Percentiles rank a stretch among this genome's conserved stretches.
Conservation (phyloP, 2,329 filamentous ascomycete species). For the Cladophialophora chaetospira region DNA sequence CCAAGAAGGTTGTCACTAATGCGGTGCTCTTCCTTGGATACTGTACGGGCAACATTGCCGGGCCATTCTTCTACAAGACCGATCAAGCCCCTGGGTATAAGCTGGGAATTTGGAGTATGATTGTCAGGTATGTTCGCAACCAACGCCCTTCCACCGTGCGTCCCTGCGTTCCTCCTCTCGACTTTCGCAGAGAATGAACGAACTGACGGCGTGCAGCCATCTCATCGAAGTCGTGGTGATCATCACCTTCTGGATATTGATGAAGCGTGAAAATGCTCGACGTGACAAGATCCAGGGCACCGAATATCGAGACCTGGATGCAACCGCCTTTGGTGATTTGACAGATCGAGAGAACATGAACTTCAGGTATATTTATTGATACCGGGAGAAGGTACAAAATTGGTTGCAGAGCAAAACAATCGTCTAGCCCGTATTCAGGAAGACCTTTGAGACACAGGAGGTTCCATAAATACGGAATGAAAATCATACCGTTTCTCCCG, state of each 20-base stretch:
- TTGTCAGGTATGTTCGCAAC: constrained; percentile 43
- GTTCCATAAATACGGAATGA: too few species aligned
- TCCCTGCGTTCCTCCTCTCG: background rate
- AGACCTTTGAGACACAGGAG: too few species aligned
- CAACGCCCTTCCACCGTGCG: background rate
- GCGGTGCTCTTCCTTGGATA: constrained; percentile 62
- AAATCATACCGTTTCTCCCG: too few species aligned
- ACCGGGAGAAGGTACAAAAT: too few species aligned
- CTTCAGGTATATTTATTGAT: constrained; percentile 32
- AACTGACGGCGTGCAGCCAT: constrained; percentile 36
- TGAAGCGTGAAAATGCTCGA: constrained; percentile 53
- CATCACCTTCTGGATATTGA: constrained; percentile 47
- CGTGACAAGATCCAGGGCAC: constrained; percentile 52
- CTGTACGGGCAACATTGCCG: constrained; percentile 62
- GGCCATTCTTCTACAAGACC: constrained; percentile 64
- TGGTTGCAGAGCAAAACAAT: too few species aligned
- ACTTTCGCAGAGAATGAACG: background rate
- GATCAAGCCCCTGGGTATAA: constrained; percentile 54
- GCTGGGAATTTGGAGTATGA: constrained; percentile 60
- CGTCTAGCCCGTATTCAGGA: too few species aligned
- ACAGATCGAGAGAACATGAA: constrained; percentile 58
- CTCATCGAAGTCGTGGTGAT: constrained; percentile 55
- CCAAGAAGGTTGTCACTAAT: constrained; percentile 65
- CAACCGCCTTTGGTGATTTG: constrained; percentile 57
- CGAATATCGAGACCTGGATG: constrained; percentile 33